Evolutionary conservation across 2,329 filamentous ascomycete species (phyloP).

Genomic region (Ramularia collo-cygni): DNA sequence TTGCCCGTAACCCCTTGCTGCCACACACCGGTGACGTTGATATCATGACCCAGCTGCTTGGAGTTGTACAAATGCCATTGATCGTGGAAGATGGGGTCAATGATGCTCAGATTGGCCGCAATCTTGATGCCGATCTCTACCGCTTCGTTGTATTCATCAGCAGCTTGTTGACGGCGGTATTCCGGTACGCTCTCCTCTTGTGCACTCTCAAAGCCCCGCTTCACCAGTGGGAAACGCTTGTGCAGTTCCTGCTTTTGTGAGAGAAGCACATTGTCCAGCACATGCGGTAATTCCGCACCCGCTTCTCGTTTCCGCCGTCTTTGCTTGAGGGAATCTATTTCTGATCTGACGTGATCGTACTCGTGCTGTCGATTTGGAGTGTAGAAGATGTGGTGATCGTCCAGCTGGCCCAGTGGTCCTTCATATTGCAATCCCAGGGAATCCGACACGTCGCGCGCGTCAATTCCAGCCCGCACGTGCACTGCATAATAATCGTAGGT

Average conservation of each 20-base stretch:
- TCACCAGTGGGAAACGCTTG: slow-evolving; percentile 49
- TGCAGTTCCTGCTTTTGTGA: slow-evolving; percentile 69
- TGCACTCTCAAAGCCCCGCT: slow-evolving; percentile 38
- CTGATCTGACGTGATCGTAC: slow-evolving; percentile 41
- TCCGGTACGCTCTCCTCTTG: too few relatives aligned
- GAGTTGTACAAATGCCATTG: slow-evolving; percentile 96
- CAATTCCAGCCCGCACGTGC: slow-evolving; percentile 61
- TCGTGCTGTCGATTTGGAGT: slow-evolving; percentile 53
- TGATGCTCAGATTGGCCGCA: slow-evolving; percentile 62
- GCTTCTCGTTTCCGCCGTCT: slow-evolving; percentile 56
- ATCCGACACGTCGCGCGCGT: slow-evolving; percentile 63
- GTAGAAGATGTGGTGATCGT: slow-evolving; percentile 79
- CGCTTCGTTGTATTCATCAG: slow-evolving; percentile 31
- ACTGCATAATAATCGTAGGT: slow-evolving; percentile 89
- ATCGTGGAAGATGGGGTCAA: slow-evolving; percentile 83
- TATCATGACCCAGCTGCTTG: slow-evolving; percentile 73
- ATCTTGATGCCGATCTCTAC: slow-evolving; percentile 55
- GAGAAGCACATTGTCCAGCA: slow-evolving; percentile 68
- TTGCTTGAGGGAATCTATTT: slow-evolving; percentile 47
- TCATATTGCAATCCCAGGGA: slow-evolving; percentile 73
- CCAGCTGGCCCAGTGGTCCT: slow-evolving; percentile 69
- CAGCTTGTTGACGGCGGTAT: neutral
- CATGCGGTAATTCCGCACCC: slow-evolving; percentile 41
- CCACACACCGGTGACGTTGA: slow-evolving; percentile 96
- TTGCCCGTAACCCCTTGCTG: slow-evolving; percentile 81